phyloP scores from a whole-genome alignment of 208 protist species.

The Novymonas esmeraldas region DNA sequence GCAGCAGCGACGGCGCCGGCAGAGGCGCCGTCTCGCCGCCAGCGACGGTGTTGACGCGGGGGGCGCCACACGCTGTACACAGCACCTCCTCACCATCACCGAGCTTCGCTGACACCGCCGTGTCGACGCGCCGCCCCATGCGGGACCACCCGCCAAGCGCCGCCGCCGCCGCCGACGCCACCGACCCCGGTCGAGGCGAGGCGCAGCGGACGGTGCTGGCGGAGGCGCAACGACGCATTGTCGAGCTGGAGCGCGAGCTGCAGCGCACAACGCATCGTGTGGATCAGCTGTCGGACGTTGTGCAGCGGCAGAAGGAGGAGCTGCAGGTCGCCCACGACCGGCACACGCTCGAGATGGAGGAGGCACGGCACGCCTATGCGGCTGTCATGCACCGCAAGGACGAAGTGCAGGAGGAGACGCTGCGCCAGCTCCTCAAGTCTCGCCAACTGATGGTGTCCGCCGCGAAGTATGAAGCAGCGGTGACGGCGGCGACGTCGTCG shows the following conservation, averaged over 20 bases:
- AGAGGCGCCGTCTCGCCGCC: background rate
- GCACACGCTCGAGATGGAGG: conserved; percentile 50
- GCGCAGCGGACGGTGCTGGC: too few relatives aligned
- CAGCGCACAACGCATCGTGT: conserved; percentile 43
- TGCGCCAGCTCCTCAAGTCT: conserved; percentile 52
- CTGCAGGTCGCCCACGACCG: conserved; percentile 38
- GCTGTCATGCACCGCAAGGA: conserved; percentile 44
- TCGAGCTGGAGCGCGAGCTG: conserved; percentile 43
- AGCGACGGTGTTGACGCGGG: conserved; percentile 4
- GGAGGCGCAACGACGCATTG: conserved; percentile 30
- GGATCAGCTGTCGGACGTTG: conserved; percentile 45
- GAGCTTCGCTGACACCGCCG: background rate
- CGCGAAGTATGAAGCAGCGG: conserved; percentile 37
- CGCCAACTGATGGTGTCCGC: conserved; percentile 50
- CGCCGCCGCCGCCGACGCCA: conserved; percentile 3
- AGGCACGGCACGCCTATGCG: conserved; percentile 46
- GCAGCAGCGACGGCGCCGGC: background rate
- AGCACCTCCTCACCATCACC: background rate
- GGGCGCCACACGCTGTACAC: background rate
- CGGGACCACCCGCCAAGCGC: too few relatives aligned
- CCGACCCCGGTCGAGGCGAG: too few relatives aligned
- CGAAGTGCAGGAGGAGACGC: conserved; percentile 53
- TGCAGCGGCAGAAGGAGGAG: conserved; percentile 49
- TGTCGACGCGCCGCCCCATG: too few relatives aligned
- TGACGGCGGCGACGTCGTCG: conserved; percentile 28